Evolutionary conservation across 164 flowering plant species (phyloP), one percentile per base, ranked within the genome.

Genomic region (Amborella trichopoda): DNA sequence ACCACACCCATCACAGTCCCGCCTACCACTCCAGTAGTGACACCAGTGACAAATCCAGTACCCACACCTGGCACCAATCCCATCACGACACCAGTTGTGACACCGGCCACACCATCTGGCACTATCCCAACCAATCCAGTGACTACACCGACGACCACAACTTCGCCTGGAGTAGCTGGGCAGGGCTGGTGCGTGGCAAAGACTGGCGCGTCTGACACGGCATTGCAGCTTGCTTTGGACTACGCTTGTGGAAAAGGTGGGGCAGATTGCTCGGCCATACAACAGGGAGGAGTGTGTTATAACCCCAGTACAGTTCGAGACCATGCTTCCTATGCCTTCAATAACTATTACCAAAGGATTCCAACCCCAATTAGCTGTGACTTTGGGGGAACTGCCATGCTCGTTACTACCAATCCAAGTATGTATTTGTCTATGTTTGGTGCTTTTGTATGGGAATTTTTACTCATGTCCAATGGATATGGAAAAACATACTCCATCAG

Each of bases 241-340:
- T 93, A 88, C 64, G 95, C 99, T 2, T 93, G 99, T 67, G 99
- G 99, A 26, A 61, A 52, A 9, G 95, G 91, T 26, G 78, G 81
- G 0, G 90, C 81, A 1, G 99, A 85, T 50, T 93, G 99, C 51
- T 73, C 89, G 1, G 59, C 63, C 20, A 77, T 93, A 24, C 99
- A 93, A 59, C 73, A 61, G 41, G 69, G 83, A 30, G 88, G 68
- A 24, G 68, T 64, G 64, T 93, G 99, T 47, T 88, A 77, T 53
- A 73, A 60, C 52, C 99, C 99, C 12, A 76, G 68, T 49, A 68
- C 74, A 3, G 62, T 79, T 19, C 81, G 76, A 47, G 74, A 62
- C 63, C 99, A 93, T 50, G 99, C 99, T 18, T 93, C 99, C 0
- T 82, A 55, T 69, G 99, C 99, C 3, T 88, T 93, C 52, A 93